Percentiles rank a stretch among this genome's conserved stretches.
Conservation (phyloP, 208 protist genomes). For the Trypanosoma rangeli region DNA sequence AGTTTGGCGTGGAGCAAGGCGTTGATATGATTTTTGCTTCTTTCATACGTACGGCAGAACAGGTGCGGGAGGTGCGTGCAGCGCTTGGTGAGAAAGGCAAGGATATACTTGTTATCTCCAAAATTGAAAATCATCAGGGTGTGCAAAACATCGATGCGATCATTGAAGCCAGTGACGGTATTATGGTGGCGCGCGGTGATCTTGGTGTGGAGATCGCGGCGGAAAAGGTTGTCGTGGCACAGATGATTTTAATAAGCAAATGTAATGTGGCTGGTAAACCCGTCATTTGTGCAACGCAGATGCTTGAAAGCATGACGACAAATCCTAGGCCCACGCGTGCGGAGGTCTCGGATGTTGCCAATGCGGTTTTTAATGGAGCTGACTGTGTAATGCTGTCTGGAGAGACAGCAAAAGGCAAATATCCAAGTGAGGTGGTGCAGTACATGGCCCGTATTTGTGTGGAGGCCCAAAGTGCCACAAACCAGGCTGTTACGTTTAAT, state of each 20-base stretch:
- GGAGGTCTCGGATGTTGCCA: constrained; percentile 97
- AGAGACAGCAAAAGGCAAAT: constrained; percentile 98
- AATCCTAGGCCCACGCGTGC: constrained; percentile 99
- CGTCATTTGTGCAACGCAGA: constrained; percentile 99
- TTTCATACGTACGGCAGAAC: constrained; percentile 96
- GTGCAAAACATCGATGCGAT: constrained; percentile 99
- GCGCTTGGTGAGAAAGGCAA: constrained; percentile 90
- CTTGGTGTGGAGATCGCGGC: constrained; percentile 98
- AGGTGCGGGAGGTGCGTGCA: constrained; percentile 93
- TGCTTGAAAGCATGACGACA: constrained; percentile 97
- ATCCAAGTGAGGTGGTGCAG: constrained; percentile 95
- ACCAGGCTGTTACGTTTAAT: constrained; percentile 80
- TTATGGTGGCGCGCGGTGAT: constrained; percentile 99
- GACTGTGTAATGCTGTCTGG: constrained; percentile 99
- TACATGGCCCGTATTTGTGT: constrained; percentile 95
- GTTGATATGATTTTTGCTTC: constrained; percentile 99
- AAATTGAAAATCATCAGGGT: constrained; percentile 99
- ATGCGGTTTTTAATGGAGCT: constrained; percentile 98
- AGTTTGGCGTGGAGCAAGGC: constrained; percentile 94
- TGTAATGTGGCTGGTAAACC: constrained; percentile 98
- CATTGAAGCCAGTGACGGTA: constrained; percentile 95
- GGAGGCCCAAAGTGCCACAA: constrained; percentile 81
- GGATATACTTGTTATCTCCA: constrained; percentile 96
- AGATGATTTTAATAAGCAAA: constrained; percentile 99
- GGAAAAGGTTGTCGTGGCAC: constrained; percentile 96